Conservation (phyloP, 78 protist species). For the Dictyostelium firmibasis region DNA sequence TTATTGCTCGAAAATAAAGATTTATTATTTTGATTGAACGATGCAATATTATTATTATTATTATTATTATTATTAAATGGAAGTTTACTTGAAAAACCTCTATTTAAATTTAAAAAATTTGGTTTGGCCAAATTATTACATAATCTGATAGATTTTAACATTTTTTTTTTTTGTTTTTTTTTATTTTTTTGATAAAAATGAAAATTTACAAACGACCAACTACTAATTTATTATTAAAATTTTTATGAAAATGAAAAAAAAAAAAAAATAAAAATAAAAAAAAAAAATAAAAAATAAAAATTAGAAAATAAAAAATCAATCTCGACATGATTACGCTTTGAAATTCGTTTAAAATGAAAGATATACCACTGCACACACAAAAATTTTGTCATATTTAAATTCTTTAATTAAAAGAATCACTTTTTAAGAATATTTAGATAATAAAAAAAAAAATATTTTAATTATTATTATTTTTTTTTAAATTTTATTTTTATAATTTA, state of each 20-base stretch:
- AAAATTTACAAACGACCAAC: too few relatives aligned
- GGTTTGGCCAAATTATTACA: not conserved
- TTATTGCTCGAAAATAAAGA: not conserved
- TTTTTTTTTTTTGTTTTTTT: not conserved
- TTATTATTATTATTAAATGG: not conserved
- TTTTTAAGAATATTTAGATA: too few relatives aligned
- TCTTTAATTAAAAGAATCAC: not conserved
- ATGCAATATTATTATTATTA: not conserved
- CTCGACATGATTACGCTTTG: not conserved
- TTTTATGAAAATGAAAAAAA: not conserved
- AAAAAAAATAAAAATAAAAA: not conserved
- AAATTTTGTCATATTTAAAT: not conserved
- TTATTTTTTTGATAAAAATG: too few relatives aligned
- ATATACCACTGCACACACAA: too few relatives aligned
- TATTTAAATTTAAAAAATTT: not conserved
- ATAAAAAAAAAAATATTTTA: not conserved
- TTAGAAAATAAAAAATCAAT: not conserved
- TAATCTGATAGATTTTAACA: not conserved
- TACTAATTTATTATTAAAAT: not conserved
- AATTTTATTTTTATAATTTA: not conserved
- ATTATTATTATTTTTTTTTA: not conserved
- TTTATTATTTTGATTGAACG: too few relatives aligned
- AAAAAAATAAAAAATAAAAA: not conserved
- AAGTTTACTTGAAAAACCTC: not conserved
- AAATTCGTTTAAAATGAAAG: too few relatives aligned